Conservation (phyloP, 2,329 filamentous ascomycete genomes). For the Fusarium pininemorale region DNA sequence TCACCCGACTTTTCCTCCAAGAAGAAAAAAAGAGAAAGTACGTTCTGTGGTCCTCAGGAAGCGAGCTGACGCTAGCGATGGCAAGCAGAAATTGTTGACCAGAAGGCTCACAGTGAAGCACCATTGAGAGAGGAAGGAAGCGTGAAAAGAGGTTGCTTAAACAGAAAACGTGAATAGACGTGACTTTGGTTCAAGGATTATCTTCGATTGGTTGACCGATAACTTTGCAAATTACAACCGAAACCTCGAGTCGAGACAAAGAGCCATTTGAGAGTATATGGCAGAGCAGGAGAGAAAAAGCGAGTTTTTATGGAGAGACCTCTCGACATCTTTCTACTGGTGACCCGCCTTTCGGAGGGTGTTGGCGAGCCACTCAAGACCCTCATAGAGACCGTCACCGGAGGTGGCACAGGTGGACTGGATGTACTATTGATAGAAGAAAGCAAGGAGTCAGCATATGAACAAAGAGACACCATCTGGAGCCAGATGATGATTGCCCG, state of each 20-base stretch:
- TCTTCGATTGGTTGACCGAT: slow-evolving; percentile 65
- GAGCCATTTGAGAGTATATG: slow-evolving; percentile 53
- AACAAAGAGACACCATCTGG: background rate
- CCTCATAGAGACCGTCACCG: slow-evolving; percentile 99
- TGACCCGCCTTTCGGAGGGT: slow-evolving; percentile 80
- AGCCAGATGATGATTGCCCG: slow-evolving; percentile 6
- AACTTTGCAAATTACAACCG: slow-evolving; percentile 68
- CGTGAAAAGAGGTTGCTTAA: slow-evolving; percentile 38
- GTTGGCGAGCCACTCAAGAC: slow-evolving; percentile 91
- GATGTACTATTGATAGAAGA: slow-evolving; percentile 77
- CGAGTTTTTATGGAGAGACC: slow-evolving; percentile 46
- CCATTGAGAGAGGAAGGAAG: slow-evolving; percentile 41
- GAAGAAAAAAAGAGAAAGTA: slow-evolving; percentile 43
- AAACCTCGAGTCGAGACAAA: slow-evolving; percentile 57
- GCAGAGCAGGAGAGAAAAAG: slow-evolving; percentile 51
- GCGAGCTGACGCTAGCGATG: slow-evolving; percentile 35
- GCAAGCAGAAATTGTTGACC: slow-evolving; percentile 38
- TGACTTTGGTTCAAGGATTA: slow-evolving; percentile 53
- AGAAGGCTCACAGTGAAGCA: slow-evolving; percentile 45
- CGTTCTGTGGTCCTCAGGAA: slow-evolving; percentile 38
- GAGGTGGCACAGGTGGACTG: slow-evolving; percentile 99
- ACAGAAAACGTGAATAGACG: slow-evolving; percentile 44
- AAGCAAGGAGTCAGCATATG: slow-evolving; percentile 37
- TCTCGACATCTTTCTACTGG: slow-evolving; percentile 60
- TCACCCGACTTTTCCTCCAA: slow-evolving; percentile 44